Conservation (phyloP, 768 basidiomycete species). For the Sporobolomyces phaffii region DNA sequence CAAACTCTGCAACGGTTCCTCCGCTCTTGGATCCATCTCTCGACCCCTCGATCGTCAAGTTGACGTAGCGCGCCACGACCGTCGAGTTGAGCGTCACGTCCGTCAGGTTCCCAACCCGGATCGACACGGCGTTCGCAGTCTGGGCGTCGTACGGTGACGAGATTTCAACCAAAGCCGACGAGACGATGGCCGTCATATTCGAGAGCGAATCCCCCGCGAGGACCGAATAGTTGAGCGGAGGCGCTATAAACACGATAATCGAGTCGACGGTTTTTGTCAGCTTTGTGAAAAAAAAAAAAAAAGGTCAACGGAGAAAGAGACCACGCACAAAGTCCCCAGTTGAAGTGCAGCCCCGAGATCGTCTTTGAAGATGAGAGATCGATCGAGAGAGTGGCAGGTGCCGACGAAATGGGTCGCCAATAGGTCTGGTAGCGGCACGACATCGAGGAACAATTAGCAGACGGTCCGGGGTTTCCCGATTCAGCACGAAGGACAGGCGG, state of each 20-base stretch:
- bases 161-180: background rate
- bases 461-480: no score
- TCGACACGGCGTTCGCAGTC: background rate
- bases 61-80: conserved; percentile 24
- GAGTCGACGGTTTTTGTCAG: no score
- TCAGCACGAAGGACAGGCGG: no score
- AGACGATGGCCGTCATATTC: conserved; percentile 9
- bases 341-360: conserved; percentile 28
- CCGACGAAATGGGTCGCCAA: conserved; percentile 31
- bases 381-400: conserved; percentile 2
- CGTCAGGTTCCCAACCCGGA: conserved; percentile 25
- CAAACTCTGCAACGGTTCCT: conserved; percentile 27
- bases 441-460: no score
- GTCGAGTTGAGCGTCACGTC: background rate
- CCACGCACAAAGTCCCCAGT: conserved; percentile 26
- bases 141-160: conserved; percentile 6
- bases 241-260: no score
- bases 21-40: conserved; percentile 10
- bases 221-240: conserved; percentile 16
- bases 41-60: conserved; percentile 20
- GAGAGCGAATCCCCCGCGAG: background rate
- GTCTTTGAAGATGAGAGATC: conserved; percentile 16
- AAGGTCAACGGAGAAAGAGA: no score
- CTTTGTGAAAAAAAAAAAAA: no score
- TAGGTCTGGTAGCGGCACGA: no score